Evolutionary conservation across 2,329 filamentous ascomycete genomes (phyloP).

Genomic region (Teratosphaeria epicoccoides): DNA sequence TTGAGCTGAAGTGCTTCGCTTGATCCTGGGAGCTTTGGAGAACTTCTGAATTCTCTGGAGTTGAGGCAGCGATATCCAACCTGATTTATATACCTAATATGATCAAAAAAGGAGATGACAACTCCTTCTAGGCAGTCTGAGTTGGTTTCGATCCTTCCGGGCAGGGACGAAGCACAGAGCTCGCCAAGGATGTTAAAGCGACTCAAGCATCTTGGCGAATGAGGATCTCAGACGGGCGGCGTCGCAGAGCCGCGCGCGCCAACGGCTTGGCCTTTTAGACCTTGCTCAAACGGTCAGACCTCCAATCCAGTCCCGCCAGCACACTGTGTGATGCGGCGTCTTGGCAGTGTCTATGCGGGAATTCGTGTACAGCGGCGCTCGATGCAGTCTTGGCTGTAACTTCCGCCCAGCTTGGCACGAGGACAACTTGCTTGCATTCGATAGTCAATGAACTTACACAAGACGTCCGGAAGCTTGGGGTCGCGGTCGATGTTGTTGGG

Average conservation of each 20-base stretch:
- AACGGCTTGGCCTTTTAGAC: neutral
- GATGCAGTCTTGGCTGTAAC: neutral
- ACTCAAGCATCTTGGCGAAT: neutral
- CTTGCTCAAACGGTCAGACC: too few species aligned
- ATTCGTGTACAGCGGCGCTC: too few species aligned
- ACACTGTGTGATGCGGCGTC: neutral
- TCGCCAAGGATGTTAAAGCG: neutral
- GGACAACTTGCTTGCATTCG: neutral
- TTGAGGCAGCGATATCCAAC: too few species aligned
- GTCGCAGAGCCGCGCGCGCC: neutral
- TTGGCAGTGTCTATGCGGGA: neutral
- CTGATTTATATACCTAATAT: too few species aligned
- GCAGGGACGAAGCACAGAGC: neutral
- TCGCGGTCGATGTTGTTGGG: neutral
- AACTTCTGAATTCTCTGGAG: too few species aligned
- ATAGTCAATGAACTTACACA: neutral
- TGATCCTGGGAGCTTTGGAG: neutral
- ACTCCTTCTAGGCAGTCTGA: neutral
- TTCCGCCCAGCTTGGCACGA: neutral
- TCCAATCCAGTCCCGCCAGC: neutral
- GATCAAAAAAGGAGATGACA: neutral
- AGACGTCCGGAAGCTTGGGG: neutral
- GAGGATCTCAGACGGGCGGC: neutral
- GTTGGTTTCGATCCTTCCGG: neutral
- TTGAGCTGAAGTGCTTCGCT: neutral